Evolutionary conservation across 305 asterid genomes (phyloP).

Genomic region (Rubia peregrina): DNA sequence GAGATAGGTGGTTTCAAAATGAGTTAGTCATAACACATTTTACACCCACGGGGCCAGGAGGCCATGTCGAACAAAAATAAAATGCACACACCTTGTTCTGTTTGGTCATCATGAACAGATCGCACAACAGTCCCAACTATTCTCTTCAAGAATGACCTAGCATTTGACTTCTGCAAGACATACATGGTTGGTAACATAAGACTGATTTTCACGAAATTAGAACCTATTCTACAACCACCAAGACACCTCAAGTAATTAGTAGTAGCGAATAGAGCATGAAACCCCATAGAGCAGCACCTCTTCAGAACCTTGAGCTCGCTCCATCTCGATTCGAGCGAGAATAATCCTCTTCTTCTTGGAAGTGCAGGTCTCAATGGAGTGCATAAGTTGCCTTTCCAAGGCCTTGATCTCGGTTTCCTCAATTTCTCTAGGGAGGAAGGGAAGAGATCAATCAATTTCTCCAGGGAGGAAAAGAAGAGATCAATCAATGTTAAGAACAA

Average conservation of each 20-base stretch:
- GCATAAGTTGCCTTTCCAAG: constrained; percentile 91
- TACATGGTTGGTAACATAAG: neutral
- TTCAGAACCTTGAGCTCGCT: constrained; percentile 78
- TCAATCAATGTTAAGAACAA: too few species aligned
- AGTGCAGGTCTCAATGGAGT: constrained; percentile 88
- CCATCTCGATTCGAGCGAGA: constrained; percentile 78
- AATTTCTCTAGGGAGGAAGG: constrained; percentile 56
- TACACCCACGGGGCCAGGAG: too few species aligned
- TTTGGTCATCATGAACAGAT: constrained; percentile 94
- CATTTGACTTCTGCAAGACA: constrained; percentile 52
- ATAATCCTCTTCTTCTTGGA: constrained; percentile 89
- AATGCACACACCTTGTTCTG: constrained; percentile 71
- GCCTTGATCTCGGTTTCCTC: constrained; percentile 89
- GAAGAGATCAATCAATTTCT: neutral
- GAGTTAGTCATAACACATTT: too few species aligned
- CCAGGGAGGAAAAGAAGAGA: too few species aligned
- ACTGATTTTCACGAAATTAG: too few species aligned
- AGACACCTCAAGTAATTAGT: neutral
- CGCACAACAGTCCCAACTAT: constrained; percentile 95
- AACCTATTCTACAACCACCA: neutral
- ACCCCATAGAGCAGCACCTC: constrained; percentile 42
- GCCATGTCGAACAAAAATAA: neutral
- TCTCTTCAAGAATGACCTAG: constrained; percentile 75
- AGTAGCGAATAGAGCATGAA: constrained; percentile 9
- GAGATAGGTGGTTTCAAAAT: too few species aligned